These are phyloP conservation scores for Phytophthora macrochlamydospora DNA, from an alignment of 352 stramenopile genomes.

Conservation along the genomic window DNA sequence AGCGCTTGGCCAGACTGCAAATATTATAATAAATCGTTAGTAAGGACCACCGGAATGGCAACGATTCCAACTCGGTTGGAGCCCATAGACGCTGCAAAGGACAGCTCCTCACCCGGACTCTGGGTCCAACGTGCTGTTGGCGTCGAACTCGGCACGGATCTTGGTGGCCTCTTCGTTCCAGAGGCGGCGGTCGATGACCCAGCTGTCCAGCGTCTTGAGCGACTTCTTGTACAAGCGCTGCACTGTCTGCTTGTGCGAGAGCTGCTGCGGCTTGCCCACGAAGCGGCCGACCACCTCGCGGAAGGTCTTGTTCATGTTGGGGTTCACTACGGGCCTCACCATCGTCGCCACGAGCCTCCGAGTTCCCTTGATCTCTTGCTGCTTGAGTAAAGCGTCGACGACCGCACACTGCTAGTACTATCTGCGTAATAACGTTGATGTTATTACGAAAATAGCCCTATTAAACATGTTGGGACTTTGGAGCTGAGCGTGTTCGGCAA, in stretches of 20 bases:
- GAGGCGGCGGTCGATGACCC: slow-evolving; percentile 95
- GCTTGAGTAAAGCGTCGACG: neutral
- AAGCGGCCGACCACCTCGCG: slow-evolving; percentile 81
- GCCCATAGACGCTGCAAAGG: neutral
- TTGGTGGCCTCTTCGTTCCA: slow-evolving; percentile 95
- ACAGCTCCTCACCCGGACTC: slow-evolving; percentile 52
- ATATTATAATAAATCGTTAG: slow-evolving; percentile 4
- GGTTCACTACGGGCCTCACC: slow-evolving; percentile 72
- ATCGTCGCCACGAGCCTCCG: slow-evolving; percentile 33
- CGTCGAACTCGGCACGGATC: slow-evolving; percentile 94
- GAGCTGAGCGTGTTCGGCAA: too few relatives aligned
- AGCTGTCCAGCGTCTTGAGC: slow-evolving; percentile 94
- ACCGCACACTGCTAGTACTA: neutral
- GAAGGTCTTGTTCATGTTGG: slow-evolving; percentile 87
- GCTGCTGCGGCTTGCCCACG: slow-evolving; percentile 55
- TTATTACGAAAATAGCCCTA: too few relatives aligned
- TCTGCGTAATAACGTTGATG: too few relatives aligned
- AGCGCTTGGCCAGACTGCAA: slow-evolving; percentile 70
- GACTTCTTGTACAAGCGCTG: slow-evolving; percentile 95
- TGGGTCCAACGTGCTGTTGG: slow-evolving; percentile 58
- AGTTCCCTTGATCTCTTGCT: neutral
- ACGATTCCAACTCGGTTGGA: neutral
- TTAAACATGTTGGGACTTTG: too few relatives aligned
- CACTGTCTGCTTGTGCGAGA: slow-evolving; percentile 91
- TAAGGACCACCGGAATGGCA: slow-evolving; percentile 40